Percentiles rank a stretch among this genome's conserved stretches.
These are phyloP conservation scores for Lasiosphaeria ovina DNA, from an alignment of 495 filamentous ascomycete species.

Conservation along the genomic window DNA sequence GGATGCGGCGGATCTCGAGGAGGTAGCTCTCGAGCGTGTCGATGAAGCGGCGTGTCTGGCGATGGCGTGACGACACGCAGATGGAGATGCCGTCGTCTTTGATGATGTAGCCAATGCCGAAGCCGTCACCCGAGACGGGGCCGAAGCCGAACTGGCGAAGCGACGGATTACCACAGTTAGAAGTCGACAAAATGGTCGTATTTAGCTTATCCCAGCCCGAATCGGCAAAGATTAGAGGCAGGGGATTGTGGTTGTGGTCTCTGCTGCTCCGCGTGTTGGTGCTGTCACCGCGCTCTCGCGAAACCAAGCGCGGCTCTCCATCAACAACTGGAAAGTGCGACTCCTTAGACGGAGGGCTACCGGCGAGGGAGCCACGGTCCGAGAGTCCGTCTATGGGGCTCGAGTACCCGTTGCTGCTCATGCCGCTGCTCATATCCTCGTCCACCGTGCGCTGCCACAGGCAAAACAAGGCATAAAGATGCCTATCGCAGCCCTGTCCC, in stretches of 20 bases:
- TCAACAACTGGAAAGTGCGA: slow-evolving; percentile 2
- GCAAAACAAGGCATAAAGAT: slow-evolving; percentile 91
- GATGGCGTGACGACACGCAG: slow-evolving; percentile 86
- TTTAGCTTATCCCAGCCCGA: slow-evolving; percentile 92
- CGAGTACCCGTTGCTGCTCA: slow-evolving; percentile 54
- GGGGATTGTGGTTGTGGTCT: slow-evolving; percentile 32
- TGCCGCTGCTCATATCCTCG: slow-evolving; percentile 59
- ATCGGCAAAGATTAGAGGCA: slow-evolving; percentile 84
- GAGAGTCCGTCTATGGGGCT: slow-evolving; percentile 54
- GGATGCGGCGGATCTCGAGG: slow-evolving; percentile 79
- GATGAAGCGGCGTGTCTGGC: slow-evolving; percentile 87
- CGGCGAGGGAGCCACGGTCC: slow-evolving; percentile 44
- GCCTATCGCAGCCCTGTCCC: slow-evolving; percentile 87
- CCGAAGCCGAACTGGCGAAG: slow-evolving; percentile 96
- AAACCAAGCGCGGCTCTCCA: slow-evolving; percentile 24
- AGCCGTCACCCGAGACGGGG: slow-evolving; percentile 89
- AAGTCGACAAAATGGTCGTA: slow-evolving; percentile 90
- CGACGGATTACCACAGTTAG: slow-evolving; percentile 99
- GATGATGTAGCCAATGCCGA: slow-evolving; percentile 98
- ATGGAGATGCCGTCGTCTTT: slow-evolving; percentile 92
- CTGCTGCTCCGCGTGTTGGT: slow-evolving; percentile 35
- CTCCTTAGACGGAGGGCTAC: slow-evolving; percentile 52
- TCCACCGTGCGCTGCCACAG: slow-evolving; percentile 91
- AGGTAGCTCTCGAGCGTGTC: slow-evolving; percentile 88
- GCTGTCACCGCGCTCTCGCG: slow-evolving; percentile 38